These are phyloP conservation scores for Aspergillus terreus DNA, from an alignment of 2,329 filamentous ascomycete genomes.

Conservation along the genomic window DNA sequence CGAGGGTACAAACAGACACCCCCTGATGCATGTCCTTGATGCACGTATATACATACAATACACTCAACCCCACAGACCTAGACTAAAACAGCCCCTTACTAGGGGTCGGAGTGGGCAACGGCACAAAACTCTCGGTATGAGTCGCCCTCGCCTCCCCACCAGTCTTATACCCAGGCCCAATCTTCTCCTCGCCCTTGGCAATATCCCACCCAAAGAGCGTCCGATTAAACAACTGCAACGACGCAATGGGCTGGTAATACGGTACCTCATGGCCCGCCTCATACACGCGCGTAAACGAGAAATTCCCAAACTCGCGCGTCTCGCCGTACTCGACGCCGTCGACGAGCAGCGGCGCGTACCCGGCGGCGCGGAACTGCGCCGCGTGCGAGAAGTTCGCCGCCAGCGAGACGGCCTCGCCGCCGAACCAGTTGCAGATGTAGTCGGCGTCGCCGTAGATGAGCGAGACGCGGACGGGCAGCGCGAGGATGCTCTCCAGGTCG, in stretches of 20 bases:
- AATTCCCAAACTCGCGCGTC: conserved; percentile 73
- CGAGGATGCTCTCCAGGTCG: conserved; percentile 58
- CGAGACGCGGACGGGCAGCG: conserved; percentile 62
- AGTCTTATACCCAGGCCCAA: conserved; percentile 36
- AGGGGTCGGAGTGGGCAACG: conserved; percentile 25
- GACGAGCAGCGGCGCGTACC: conserved; percentile 68
- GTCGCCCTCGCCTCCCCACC: conserved; percentile 40
- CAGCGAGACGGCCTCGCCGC: conserved; percentile 70
- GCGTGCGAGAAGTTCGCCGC: conserved; percentile 51
- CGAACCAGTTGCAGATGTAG: conserved; percentile 58
- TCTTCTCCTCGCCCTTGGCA: conserved; percentile 46
- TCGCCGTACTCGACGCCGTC: conserved; percentile 65
- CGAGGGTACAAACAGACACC: too few species aligned
- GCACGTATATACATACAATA: too few species aligned
- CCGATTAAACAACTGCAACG: conserved; percentile 59
- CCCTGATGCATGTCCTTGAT: too few species aligned
- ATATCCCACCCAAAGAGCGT: conserved; percentile 56
- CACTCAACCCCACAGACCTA: neutral
- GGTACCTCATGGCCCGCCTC: conserved; percentile 63
- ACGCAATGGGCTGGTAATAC: conserved; percentile 55
- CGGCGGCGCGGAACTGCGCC: conserved; percentile 60
- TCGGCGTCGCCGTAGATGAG: conserved; percentile 66
- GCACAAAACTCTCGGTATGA: conserved; percentile 42
- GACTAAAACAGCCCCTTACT: neutral
- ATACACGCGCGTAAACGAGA: conserved; percentile 65